phyloP scores from a whole-genome alignment of 2,329 filamentous ascomycete species.

The Cladosporium oxysporum region DNA sequence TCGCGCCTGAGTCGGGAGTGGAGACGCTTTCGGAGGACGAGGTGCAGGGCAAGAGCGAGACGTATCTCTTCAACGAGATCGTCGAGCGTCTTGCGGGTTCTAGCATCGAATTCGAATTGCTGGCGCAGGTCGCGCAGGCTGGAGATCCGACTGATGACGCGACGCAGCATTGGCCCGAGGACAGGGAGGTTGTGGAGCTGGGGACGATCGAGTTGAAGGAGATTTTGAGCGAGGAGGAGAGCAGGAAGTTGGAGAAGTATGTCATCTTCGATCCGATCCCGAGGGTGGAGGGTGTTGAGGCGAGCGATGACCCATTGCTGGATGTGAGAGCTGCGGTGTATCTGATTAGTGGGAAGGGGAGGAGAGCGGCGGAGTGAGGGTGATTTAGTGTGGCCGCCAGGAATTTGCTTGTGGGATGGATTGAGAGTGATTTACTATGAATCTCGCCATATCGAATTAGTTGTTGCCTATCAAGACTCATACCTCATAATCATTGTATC shows the following conservation, averaged over 20 bases:
- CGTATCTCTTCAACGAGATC: conserved; percentile 56
- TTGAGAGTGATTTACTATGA: not conserved
- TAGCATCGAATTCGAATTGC: conserved; percentile 48
- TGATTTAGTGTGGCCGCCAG: not conserved
- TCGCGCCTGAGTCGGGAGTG: conserved; percentile 50
- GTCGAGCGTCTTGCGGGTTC: conserved; percentile 39
- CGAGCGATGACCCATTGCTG: conserved; percentile 57
- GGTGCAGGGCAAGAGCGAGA: conserved; percentile 40
- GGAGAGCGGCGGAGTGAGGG: conserved; percentile 45
- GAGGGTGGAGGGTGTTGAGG: conserved; percentile 55
- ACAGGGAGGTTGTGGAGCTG: conserved; percentile 52
- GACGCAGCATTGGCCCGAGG: conserved; percentile 56
- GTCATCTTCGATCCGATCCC: conserved; percentile 62
- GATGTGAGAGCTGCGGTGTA: conserved; percentile 59
- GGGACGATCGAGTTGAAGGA: conserved; percentile 51
- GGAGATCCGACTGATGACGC: conserved; percentile 52
- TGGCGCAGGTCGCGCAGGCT: conserved; percentile 53
- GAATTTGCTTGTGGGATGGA: not conserved
- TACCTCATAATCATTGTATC: not conserved
- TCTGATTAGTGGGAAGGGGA: conserved; percentile 56
- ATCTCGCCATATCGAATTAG: not conserved
- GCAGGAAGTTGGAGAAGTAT: conserved; percentile 45
- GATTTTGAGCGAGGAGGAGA: conserved; percentile 28
- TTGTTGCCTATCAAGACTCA: not conserved
- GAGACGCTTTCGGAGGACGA: conserved; percentile 43